Base-by-base conservation (phyloP, 1,284 basidiomycete genomes). In the Phylloboletellus chloephorus region DNA sequence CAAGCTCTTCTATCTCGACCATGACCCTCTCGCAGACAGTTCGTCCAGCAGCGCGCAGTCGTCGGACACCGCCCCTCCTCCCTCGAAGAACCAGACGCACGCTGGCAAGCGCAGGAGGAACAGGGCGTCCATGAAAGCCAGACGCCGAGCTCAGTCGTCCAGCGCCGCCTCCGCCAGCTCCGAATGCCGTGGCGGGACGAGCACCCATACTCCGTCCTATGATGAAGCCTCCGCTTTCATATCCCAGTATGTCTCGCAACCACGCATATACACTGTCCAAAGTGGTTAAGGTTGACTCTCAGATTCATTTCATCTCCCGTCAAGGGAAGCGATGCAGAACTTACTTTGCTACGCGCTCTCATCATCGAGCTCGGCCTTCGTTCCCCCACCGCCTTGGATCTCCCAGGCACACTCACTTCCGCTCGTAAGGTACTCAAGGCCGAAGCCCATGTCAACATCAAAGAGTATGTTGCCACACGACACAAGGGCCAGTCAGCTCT, bases 381-480 rank as follows among this genome's bases (percentile, higher is more conserved):
- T 11, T 61, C 66, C 0, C 44, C 58, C 1, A 56, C 67, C 9
- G 58, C 67, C 11, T 33, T 45, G 6, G 44, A 54, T 39, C 65
- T 83, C 5, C 84, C 84, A 3, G 61, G 60, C 21, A 73, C 80
- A 0, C 60, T 87, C 35, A 74, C 61, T 19, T 67, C 79, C 10
- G 83, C 83, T 10, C 78, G 73, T 51, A 71, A 73, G 17, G 61
- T 82, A 31, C 61, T 88, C 32, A 86, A 81, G 61, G 66, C 74
- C 5, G 68, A 69, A 33, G 82, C 68, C 0, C 85, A 86, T 57
- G 53, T 87, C 28, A 85, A 84, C 53, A 73, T 88, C 44, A 69
- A 71, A 37, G 82, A 87, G 47, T 87, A 88, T 58, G 67, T 86
- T 45, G 71, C 72, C n/a, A 72, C 72, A 26, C 78, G 84, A 29